A percentile compares a stretch with the other conserved stretches of the same genome.
phyloP scores from a whole-genome alignment of 768 basidiomycete genomes.

The Infundibulicybe gibba region DNA sequence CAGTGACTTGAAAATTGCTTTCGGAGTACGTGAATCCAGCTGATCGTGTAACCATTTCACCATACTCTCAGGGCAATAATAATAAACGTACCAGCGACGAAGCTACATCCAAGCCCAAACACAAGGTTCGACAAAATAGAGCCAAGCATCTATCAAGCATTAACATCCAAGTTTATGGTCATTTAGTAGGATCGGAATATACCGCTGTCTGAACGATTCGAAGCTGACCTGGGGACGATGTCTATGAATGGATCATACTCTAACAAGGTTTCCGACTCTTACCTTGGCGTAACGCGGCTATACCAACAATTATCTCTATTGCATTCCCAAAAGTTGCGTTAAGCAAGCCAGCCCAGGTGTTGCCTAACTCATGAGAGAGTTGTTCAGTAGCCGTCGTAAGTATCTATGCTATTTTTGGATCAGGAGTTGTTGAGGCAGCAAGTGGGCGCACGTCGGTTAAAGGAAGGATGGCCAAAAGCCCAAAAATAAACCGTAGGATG shows the following conservation, averaged over 20 bases:
- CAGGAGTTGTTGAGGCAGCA: too few species aligned
- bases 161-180: too few species aligned
- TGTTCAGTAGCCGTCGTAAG: slow-evolving; percentile 83
- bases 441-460: too few species aligned
- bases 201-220: slow-evolving; percentile 92
- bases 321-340: slow-evolving; percentile 86
- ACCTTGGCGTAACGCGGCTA: slow-evolving; percentile 83
- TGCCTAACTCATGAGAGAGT: slow-evolving; percentile 71
- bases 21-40: slow-evolving; percentile 67
- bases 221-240: slow-evolving; percentile 54
- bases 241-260: background rate
- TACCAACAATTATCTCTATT: slow-evolving; percentile 86
- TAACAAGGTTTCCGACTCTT: background rate
- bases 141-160: slow-evolving; percentile 60
- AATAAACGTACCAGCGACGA: slow-evolving; percentile 62
- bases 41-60: slow-evolving; percentile 12
- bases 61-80: too few species aligned
- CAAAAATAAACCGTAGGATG: too few species aligned
- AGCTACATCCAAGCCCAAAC: slow-evolving; percentile 87
- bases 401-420: slow-evolving; percentile 36
- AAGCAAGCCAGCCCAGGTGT: slow-evolving; percentile 82
- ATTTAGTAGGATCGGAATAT: background rate
- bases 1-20: slow-evolving; percentile 75
- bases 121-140: slow-evolving; percentile 90
- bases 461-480: too few species aligned